phyloP scores from a whole-genome alignment of 140 eudicot genomes.

The Cichorium intybus region DNA sequence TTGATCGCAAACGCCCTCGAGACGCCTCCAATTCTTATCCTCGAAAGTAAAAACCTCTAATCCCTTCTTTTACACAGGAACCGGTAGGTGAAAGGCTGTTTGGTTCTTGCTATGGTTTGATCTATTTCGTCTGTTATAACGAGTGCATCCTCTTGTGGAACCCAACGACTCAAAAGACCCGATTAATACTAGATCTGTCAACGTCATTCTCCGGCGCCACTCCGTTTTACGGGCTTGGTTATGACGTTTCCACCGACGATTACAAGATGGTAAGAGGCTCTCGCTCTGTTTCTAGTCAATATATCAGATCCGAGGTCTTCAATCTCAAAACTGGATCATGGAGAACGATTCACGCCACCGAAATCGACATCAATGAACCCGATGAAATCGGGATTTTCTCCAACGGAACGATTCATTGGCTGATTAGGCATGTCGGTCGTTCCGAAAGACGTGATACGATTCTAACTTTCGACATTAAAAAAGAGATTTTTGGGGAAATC shows the following conservation, averaged over 20 bases:
- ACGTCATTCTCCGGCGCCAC: background rate
- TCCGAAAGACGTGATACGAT: background rate
- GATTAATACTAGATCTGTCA: background rate
- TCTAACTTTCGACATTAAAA: conserved; percentile 10
- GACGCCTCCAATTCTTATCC: no score
- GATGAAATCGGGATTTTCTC: no score
- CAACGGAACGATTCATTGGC: no score
- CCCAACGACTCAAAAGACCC: no score
- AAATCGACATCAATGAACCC: no score
- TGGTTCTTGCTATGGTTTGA: conserved; percentile 29
- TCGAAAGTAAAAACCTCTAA: background rate
- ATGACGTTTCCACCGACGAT: conserved; percentile 1
- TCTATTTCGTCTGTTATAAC: no score
- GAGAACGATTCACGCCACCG: no score
- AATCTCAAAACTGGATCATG: conserved; percentile 9
- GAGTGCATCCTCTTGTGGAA: no score
- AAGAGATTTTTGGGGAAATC: conserved; percentile 2
- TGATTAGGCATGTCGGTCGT: background rate
- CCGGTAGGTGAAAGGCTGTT: background rate
- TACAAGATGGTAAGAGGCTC: conserved; percentile 23
- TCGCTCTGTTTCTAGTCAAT: background rate
- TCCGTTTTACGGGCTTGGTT: conserved; percentile 28
- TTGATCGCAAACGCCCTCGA: no score
- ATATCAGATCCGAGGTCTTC: conserved; percentile 12
- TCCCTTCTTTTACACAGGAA: conserved; percentile 1